phyloP scores from a whole-genome alignment of 2,329 filamentous ascomycete genomes.

The Chaetoscypha palmicola region DNA sequence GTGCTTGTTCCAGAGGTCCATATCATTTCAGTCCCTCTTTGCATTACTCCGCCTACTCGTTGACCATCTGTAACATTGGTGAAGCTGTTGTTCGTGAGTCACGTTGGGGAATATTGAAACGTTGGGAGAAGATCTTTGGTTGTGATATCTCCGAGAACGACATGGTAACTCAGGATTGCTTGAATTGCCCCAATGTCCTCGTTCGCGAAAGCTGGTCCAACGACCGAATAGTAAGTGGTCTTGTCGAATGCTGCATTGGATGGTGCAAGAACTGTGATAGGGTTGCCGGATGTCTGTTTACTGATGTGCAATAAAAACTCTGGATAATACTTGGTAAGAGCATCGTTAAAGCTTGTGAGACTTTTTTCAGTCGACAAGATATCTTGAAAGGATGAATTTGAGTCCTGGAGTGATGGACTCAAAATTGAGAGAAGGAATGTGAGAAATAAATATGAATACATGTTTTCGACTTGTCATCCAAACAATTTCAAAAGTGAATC shows the following conservation, averaged over 20 bases:
- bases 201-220: slow-evolving; percentile 16
- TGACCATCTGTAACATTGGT: slow-evolving; percentile 43
- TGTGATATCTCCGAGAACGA: slow-evolving; percentile 20
- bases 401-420: background rate
- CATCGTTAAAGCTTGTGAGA: slow-evolving; percentile 9
- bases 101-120: slow-evolving; percentile 35
- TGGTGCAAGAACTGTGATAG: slow-evolving; percentile 39
- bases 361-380: slow-evolving; percentile 2
- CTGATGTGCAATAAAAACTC: slow-evolving; percentile 8
- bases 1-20: slow-evolving; percentile 7
- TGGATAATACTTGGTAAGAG: slow-evolving; percentile 8
- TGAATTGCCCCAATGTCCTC: slow-evolving; percentile 31
- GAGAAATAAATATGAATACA: too few relatives aligned
- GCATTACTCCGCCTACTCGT: slow-evolving; percentile 29
- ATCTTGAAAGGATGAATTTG: slow-evolving; percentile 3
- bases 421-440: background rate
- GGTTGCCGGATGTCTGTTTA: slow-evolving; percentile 1
- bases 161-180: slow-evolving; percentile 24
- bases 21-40: slow-evolving; percentile 7
- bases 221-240: slow-evolving; percentile 23
- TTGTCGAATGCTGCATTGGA: slow-evolving; percentile 27
- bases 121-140: slow-evolving; percentile 23
- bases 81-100: slow-evolving; percentile 35
- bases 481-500: too few relatives aligned
- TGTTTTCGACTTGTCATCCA: too few relatives aligned